Base-by-base conservation (phyloP, 2,329 filamentous ascomycete species). In the Fonsecaea multimorphosa region DNA sequence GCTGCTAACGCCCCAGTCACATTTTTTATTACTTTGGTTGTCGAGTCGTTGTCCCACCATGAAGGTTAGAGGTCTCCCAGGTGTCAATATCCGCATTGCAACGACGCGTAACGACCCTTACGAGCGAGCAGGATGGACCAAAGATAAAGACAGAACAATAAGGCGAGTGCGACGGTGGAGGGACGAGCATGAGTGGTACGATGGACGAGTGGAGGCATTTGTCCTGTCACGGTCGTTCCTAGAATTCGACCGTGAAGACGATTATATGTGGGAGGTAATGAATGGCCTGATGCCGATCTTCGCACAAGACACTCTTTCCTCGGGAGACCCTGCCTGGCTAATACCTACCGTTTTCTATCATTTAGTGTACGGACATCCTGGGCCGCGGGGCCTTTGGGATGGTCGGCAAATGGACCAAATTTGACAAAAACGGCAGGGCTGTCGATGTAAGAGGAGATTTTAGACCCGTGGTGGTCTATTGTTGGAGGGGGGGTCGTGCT, bases 341-440 rank as follows among this genome's bases (percentile, higher is more conserved):
- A 61, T 11, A 27, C 24, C 31, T 44, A n/a, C n/a, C 32, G 12
- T 34, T 14, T 22, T 40, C 19, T n/a, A 22, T 11, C 16, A 40
- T 8, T 40, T 46, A 68, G 67, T 69, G 67, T 53, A 62, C 56
- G 11, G 64, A 63, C 14, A 51, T 69, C 19, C 52, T 69, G 9
- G 67, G 67, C 2, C 27, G 24, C 12, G 67, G 67, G 11, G 38
- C 61, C 11, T 69, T 69, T 49, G 67, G 67, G 1, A 58, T 69
- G 58, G 67, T 69, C 3, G 67, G 67, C 2, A 38, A 63, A 53
- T 69, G 64, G 64, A 32, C 52, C 32, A 67, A 67, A 24, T 67
- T 59, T 44, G 64, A 66, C 32, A 49, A 19, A 11, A 22, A 56
- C 6, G 64, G 64, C 14, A 64, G 38, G 14, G 53, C 22, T 2